Conservation (phyloP, 768 basidiomycete species). For the Suillus decipiens region DNA sequence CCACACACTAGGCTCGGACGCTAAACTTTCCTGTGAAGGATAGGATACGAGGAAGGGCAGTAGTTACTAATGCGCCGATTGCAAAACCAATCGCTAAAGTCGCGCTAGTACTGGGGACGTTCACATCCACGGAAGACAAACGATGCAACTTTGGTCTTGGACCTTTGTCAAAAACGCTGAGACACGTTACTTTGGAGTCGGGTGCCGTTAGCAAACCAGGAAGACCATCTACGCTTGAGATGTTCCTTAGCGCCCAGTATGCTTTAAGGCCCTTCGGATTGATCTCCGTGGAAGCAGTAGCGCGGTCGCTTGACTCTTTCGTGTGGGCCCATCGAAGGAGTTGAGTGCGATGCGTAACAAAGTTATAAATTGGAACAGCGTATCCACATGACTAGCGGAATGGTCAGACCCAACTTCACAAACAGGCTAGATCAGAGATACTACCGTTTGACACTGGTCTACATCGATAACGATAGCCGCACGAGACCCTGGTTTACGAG, state of each 20-base stretch:
- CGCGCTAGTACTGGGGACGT: background rate
- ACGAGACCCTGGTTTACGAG: slow-evolving; percentile 59
- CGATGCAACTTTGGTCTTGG: slow-evolving; percentile 15
- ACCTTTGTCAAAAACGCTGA: slow-evolving; percentile 22
- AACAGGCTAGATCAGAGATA: background rate
- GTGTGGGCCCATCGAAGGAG: slow-evolving; percentile 44
- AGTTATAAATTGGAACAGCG: slow-evolving; percentile 62
- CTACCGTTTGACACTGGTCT: slow-evolving; percentile 53
- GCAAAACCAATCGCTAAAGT: slow-evolving; percentile 22
- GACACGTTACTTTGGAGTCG: slow-evolving; percentile 16
- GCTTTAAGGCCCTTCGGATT: slow-evolving; percentile 43
- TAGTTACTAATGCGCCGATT: slow-evolving; percentile 15
- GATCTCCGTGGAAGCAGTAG: slow-evolving; percentile 18
- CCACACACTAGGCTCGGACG: background rate
- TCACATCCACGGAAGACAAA: background rate
- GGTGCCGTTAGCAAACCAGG: slow-evolving; percentile 43
- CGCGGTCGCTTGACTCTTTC: slow-evolving; percentile 44
- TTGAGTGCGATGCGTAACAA: slow-evolving; percentile 54
- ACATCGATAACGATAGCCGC: slow-evolving; percentile 62
- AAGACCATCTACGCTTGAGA: slow-evolving; percentile 58
- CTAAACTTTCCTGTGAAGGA: background rate
- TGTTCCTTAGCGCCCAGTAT: slow-evolving; percentile 57
- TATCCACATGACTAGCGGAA: slow-evolving; percentile 64
- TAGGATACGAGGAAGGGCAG: slow-evolving; percentile 14
- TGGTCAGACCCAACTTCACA: background rate